Percentiles rank a stretch among this genome's conserved stretches.
phyloP scores from a whole-genome alignment of 83 land plant species.

The Picea engelmannii region DNA sequence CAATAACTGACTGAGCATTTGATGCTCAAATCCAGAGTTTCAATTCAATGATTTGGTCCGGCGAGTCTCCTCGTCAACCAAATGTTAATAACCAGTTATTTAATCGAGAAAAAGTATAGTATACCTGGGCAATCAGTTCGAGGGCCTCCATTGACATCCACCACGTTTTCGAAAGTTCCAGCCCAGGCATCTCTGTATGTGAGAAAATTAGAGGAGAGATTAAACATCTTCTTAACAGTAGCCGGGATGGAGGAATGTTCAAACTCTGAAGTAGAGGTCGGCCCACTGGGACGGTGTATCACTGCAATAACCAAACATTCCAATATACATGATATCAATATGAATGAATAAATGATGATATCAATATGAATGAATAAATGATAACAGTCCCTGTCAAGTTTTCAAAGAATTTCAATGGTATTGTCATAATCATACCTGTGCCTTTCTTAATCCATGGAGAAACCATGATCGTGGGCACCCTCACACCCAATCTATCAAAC shows the following conservation, averaged over 20 bases:
- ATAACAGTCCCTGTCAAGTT: too few species aligned
- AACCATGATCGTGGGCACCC: constrained; percentile 82
- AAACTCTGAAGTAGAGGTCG: constrained; percentile 49
- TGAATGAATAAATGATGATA: too few species aligned
- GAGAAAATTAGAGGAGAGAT: constrained; percentile 40
- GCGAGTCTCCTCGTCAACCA: too few species aligned
- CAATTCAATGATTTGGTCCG: too few species aligned
- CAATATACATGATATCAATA: too few species aligned
- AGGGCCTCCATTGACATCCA: constrained; percentile 37
- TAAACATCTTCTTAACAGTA: constrained; percentile 63
- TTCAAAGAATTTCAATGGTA: too few species aligned
- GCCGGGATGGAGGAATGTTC: constrained; percentile 80
- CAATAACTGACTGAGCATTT: too few species aligned
- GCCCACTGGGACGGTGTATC: constrained; percentile 62
- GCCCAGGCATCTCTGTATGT: constrained; percentile 77
- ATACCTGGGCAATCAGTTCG: constrained; percentile 74
- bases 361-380: too few species aligned
- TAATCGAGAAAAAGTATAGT: neutral
- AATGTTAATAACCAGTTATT: too few species aligned
- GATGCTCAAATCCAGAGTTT: too few species aligned
- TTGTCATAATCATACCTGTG: constrained; percentile 45
- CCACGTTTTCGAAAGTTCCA: constrained; percentile 61
- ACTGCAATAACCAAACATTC: constrained; percentile 27
- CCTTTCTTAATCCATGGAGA: constrained; percentile 93
- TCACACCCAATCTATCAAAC: constrained; percentile 82